Base-by-base conservation (phyloP, 2,329 filamentous ascomycete species). In the Aspergillus proliferans region DNA sequence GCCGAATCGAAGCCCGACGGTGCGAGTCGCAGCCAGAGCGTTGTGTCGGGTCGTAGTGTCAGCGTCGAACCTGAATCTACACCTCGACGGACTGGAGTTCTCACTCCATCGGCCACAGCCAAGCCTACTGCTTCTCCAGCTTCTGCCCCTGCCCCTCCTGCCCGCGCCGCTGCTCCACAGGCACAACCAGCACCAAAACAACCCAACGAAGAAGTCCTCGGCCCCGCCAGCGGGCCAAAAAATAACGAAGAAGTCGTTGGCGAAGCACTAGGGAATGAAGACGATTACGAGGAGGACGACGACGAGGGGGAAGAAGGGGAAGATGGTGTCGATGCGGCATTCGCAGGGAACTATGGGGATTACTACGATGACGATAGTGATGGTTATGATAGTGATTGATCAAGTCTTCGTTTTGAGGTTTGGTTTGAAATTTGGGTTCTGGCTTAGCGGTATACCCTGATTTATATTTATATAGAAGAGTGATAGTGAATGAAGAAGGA, bases 291-390 rank as follows among this genome's bases (percentile, higher is more conserved):
- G 14, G 67, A 65, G 2, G 66, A 69, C 0, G 62, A 67, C 2
- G 64, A 66, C 19, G 68, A 64, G 1, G 61, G 61, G 1, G 62
- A 66, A 8, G 61, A 66, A 3, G 65, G 65, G 38, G 54, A 54
- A 2, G 63, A 65, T 47, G 61, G 60, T 15, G 42, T 70, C 30
- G 64, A 70, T 6, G 66, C 60, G 36, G 67, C 68, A 6, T 68
- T 71, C 55, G 63, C 67, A 21, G 69, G 69, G 8, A 58, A 61
- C 6, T 71, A 70, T 41, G 55, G 56, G 10, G 56, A 63, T 48
- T 61, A 65, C 45, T 61, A 66, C 22, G 58, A 62, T 43, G 63
- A 65, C 22, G 62, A 53, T n/a, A 64, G 61, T 46, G 67, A 69
- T 40, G 34, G n/a, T 41, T 64, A 69, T 48, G 62, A 62, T 47